phyloP scores from a whole-genome alignment of 2,329 filamentous ascomycete genomes.

The Aspergillus fischeri region DNA sequence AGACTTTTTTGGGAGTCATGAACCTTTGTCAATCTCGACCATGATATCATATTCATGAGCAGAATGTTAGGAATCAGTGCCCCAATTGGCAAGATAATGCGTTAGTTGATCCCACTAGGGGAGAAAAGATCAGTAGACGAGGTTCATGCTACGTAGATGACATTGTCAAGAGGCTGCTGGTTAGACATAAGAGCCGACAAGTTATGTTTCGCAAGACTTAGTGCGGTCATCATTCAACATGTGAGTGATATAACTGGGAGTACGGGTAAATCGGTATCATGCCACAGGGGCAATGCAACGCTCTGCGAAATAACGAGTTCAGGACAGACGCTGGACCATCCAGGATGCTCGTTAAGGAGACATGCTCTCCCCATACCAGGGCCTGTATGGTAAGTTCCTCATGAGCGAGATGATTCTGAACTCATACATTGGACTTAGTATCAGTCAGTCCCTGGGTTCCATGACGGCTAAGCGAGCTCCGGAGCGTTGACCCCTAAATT shows the following conservation, averaged over 20 bases:
- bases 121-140: not conserved
- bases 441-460: not conserved
- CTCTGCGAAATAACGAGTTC: too few species aligned
- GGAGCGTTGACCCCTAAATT: not conserved
- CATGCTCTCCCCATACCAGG: not conserved
- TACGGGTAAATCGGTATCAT: not conserved
- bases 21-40: not conserved
- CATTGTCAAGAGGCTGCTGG: not conserved
- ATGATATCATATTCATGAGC: not conserved
- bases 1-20: constrained; percentile 26
- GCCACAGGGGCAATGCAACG: too few species aligned
- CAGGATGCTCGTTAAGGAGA: too few species aligned
- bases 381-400: not conserved
- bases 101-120: not conserved
- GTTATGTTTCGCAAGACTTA: not conserved
- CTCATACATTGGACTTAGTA: not conserved
- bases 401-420: not conserved
- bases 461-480: not conserved
- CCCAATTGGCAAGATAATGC: not conserved
- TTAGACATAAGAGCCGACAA: not conserved
- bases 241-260: not conserved
- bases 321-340: too few species aligned
- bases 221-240: not conserved
- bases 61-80: not conserved
- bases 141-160: not conserved